Percentiles rank a stretch among this genome's conserved stretches.
phyloP scores from a whole-genome alignment of 1,284 basidiomycete species.

The Irpex sp. region DNA sequence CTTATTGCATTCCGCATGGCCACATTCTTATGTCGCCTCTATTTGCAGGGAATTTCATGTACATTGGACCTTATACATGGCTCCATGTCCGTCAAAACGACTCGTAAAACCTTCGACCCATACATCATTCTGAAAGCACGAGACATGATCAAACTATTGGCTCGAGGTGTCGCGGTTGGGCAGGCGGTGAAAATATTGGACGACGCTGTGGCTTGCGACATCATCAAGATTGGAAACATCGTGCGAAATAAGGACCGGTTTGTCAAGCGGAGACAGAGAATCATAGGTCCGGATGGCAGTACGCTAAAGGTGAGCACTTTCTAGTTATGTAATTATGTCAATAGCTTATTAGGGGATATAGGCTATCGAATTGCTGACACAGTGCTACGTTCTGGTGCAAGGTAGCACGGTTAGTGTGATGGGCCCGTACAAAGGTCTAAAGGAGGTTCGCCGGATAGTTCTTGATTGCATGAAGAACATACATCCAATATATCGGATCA shows the following conservation, averaged over 20 bases:
- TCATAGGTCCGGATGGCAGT: constrained; percentile 95
- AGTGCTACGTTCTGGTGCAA: constrained; percentile 97
- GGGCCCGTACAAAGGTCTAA: constrained; percentile 93
- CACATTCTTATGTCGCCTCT: background rate
- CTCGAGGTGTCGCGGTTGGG: constrained; percentile 81
- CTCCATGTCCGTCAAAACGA: constrained; percentile 96
- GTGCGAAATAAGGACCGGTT: constrained; percentile 97
- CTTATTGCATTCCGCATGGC: background rate
- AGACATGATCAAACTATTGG: constrained; percentile 94
- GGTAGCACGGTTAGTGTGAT: constrained; percentile 98
- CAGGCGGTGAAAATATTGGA: constrained; percentile 92
- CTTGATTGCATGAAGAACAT: constrained; percentile 99
- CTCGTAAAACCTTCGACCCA: constrained; percentile 95
- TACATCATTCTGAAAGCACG: constrained; percentile 95
- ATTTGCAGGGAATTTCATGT: constrained; percentile 76
- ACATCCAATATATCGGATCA: constrained; percentile 99
- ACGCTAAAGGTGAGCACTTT: constrained; percentile 77
- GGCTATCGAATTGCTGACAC: constrained; percentile 96
- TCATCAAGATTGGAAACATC: constrained; percentile 95
- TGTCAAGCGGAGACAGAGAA: constrained; percentile 93
- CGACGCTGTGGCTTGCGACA: constrained; percentile 90
- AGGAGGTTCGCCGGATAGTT: constrained; percentile 93
- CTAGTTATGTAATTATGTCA: background rate
- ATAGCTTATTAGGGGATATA: constrained; percentile 26
- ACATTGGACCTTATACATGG: constrained; percentile 95